Conservation (phyloP, 768 basidiomycete species). For the Termitomyces titanicus region DNA sequence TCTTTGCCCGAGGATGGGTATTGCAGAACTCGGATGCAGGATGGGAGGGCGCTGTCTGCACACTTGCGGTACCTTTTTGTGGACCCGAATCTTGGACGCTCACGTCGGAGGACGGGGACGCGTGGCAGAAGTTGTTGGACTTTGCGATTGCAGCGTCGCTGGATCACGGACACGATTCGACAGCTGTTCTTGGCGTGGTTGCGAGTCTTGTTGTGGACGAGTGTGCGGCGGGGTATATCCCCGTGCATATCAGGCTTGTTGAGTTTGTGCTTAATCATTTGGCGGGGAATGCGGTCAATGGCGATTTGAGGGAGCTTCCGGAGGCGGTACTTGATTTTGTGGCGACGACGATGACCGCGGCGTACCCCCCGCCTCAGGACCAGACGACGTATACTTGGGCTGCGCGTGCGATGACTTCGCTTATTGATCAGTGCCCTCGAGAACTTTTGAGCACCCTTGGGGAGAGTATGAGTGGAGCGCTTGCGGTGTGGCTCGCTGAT, state of each 20-base stretch:
- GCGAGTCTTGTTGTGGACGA: conserved; percentile 36
- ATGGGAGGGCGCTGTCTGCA: conserved; percentile 53
- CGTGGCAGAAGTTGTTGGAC: conserved; percentile 59
- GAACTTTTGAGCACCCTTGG: conserved; percentile 7
- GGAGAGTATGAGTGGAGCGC: conserved; percentile 39
- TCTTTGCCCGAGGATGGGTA: conserved; percentile 55
- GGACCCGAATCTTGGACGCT: conserved; percentile 23
- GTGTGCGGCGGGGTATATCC: background rate
- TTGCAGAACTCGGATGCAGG: conserved; percentile 31
- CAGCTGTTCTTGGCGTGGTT: conserved; percentile 52
- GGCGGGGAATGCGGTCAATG: conserved; percentile 29
- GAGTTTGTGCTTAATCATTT: conserved; percentile 59
- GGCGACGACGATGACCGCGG: conserved; percentile 52
- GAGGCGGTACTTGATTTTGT: conserved; percentile 52
- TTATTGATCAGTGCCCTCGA: conserved; percentile 53
- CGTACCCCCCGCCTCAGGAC: conserved; percentile 64
- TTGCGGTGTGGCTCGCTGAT: conserved; percentile 67
- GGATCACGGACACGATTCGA: conserved; percentile 55
- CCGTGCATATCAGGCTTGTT: conserved; percentile 41
- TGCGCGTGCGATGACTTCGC: conserved; percentile 47
- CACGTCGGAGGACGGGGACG: conserved; percentile 45
- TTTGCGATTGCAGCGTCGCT: conserved; percentile 51
- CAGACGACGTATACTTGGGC: conserved; percentile 60
- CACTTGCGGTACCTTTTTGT: conserved; percentile 62
- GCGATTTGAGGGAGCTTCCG: conserved; percentile 51